A percentile compares a stretch with the other conserved stretches of the same genome.
Evolutionary conservation across 768 basidiomycete genomes (phyloP).

Genomic region (Mycena belliarum): DNA sequence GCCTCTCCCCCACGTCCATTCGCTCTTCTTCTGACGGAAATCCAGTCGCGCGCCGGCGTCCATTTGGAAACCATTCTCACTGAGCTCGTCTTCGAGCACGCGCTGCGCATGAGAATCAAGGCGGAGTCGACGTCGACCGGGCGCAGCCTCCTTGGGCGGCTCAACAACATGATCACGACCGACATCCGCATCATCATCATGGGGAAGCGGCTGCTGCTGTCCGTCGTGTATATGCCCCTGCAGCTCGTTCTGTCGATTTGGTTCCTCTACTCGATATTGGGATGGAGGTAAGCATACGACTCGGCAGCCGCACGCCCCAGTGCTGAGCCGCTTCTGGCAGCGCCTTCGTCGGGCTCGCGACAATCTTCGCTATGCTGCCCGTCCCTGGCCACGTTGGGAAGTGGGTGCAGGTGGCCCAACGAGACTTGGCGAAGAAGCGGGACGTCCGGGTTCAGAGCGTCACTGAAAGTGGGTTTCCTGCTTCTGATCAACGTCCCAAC

Average conservation of each 20-base stretch:
- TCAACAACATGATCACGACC: slow-evolving; percentile 74
- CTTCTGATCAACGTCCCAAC: slow-evolving; percentile 13
- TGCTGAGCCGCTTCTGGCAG: slow-evolving; percentile 26
- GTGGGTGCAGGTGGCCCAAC: slow-evolving; percentile 47
- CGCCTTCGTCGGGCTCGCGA: slow-evolving; percentile 55
- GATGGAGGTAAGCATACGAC: slow-evolving; percentile 46
- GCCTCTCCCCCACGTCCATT: slow-evolving; percentile 17
- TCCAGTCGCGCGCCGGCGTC: slow-evolving; percentile 47
- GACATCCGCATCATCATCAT: slow-evolving; percentile 46
- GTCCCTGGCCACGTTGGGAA: slow-evolving; percentile 58
- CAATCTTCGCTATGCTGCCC: slow-evolving; percentile 55
- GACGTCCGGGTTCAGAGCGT: slow-evolving; percentile 63
- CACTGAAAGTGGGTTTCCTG: slow-evolving; percentile 50
- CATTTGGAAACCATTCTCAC: slow-evolving; percentile 48
- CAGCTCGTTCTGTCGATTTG: slow-evolving; percentile 38
- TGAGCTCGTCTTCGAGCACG: slow-evolving; percentile 44
- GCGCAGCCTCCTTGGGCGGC: slow-evolving; percentile 63
- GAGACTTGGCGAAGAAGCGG: slow-evolving; percentile 45
- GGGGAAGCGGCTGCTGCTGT: slow-evolving; percentile 35
- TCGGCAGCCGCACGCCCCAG: no score
- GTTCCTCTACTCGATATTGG: slow-evolving; percentile 48
- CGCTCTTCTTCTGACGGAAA: slow-evolving; percentile 27
- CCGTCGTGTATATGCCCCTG: slow-evolving; percentile 41
- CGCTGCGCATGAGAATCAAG: slow-evolving; percentile 63
- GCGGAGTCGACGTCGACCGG: slow-evolving; percentile 13